Evolutionary conservation across 495 filamentous ascomycete genomes (phyloP), one percentile per base, ranked within the genome.

Genomic region (Neurospora sp.): DNA sequence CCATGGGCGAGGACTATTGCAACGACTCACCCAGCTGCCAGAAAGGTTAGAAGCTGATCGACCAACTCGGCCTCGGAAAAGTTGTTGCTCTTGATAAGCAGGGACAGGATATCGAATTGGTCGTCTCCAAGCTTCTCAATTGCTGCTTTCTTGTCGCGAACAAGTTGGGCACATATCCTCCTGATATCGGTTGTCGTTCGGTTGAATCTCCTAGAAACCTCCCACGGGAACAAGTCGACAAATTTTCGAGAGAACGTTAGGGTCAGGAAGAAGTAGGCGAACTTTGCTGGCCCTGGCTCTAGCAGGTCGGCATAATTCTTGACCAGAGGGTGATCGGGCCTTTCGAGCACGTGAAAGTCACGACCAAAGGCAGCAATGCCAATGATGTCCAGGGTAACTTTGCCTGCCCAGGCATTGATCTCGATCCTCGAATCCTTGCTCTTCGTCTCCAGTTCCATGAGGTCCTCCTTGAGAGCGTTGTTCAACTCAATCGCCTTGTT

Each of bases 11-110:
- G n/a, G 39, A 66, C 16, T 16, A 46, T 39, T 31, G 39, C 4
- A 14, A 12, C 8, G 12, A 40, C 69, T 20, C 16, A 75, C 71
- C 72, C 75, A 11, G 94, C 94, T 0, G 90, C 91, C 3, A 97
- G 88, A 83, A 97, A 96, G 5, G 94, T 97, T 90, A 97, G 94
- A 78, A 94, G 86, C 79, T 97, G 94, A 78, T 97, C 92, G 35
- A 92, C 85, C 16, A 97, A 89, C 46, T 92, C 90, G 20, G 92
- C 91, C 39, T 94, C 91, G 37, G 86, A 86, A 78, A 95, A 96
- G 37, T 88, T 88, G 46, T 90, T 92, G 42, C 87, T 91, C 73
- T 90, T 86, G 27, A 97, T 81, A 27, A 93, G 92, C 0, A 95
- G 89, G 16, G 90, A 92, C 74, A 97, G 84, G 72, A 97, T 95